These are phyloP conservation scores for Amanita muscaria DNA, from an alignment of 768 basidiomycete genomes.

Conservation along the genomic window DNA sequence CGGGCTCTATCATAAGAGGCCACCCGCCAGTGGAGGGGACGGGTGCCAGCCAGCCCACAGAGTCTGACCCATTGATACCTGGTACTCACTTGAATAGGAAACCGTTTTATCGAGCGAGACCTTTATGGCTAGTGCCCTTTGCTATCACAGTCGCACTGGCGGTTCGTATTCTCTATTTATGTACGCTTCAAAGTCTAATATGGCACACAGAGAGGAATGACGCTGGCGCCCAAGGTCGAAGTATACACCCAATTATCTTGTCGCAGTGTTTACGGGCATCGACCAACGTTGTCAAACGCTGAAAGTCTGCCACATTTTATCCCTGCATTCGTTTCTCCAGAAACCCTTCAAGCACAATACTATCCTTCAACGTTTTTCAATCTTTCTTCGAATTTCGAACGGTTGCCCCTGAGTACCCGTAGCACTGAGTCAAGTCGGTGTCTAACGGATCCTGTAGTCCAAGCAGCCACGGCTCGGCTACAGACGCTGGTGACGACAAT, in stretches of 20 bases:
- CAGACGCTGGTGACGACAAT: slow-evolving; percentile 71
- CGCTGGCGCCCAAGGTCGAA: slow-evolving; percentile 70
- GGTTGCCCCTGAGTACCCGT: slow-evolving; percentile 6
- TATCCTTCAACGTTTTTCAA: background rate
- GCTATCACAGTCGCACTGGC: slow-evolving; percentile 56
- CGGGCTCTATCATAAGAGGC: background rate
- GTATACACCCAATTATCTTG: slow-evolving; percentile 77
- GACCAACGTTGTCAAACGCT: slow-evolving; percentile 23
- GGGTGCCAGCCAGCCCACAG: slow-evolving; percentile 9
- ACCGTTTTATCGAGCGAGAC: slow-evolving; percentile 43
- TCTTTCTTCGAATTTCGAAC: background rate
- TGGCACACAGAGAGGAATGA: slow-evolving; percentile 67
- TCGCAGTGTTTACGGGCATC: slow-evolving; percentile 37
- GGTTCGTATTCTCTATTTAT: slow-evolving; percentile 35
- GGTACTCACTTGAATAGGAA: slow-evolving; percentile 23
- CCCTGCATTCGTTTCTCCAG: slow-evolving; percentile 1
- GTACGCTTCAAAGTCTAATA: slow-evolving; percentile 3
- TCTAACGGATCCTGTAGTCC: slow-evolving; percentile 46
- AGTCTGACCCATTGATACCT: slow-evolving; percentile 16
- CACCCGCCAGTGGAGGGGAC: background rate
- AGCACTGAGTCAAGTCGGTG: slow-evolving; percentile 23
- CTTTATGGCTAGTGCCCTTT: slow-evolving; percentile 68
- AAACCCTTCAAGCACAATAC: background rate
- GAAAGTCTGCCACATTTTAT: background rate
- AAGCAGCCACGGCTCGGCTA: slow-evolving; percentile 59